Base-by-base conservation (phyloP, 2,329 filamentous ascomycete species). In the Scleromitrula shiraiana region DNA sequence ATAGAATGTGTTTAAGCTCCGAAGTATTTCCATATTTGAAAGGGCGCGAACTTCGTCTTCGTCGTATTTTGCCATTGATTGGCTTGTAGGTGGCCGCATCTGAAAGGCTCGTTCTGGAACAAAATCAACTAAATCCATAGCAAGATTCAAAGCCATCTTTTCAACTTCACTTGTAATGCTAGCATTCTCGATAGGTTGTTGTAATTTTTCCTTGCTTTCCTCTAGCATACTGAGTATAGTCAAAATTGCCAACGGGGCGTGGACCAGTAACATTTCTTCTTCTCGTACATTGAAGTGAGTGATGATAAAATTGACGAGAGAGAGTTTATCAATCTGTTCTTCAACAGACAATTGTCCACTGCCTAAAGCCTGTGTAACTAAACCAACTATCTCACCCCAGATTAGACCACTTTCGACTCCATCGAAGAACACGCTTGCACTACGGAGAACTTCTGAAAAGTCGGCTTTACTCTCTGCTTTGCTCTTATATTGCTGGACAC, bases 391-490 rank as follows among this genome's bases (percentile, higher is more conserved):
- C 62, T 95, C 88, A 40, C 84, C 82, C 72, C 94, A 98, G 39
- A 98, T 95, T 17, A 97, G 72, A 7, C 86, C 85, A 59, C 90
- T 95, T 67, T 98, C 93, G 32, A 97, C 91, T 5, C 91, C 91
- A 62, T 98, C 93, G 57, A 98, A 98, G 68, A 98, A 98, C 33
- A 93, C 84, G 62, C 86, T 95, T 5, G 91, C 93, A 63, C 91
- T 97, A 56, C 88, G 82, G 56, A 97, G 75, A 2, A 97, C 89
- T 65, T 98, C 93, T 12, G 80, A 75, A 52, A 93, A 88, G 50
- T 91, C 81, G 6, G 76, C 68, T 59, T 83, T 84, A n/a, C 75
- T 75, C 1, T 75, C 67, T 9, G 84, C 79, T 43, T 71, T 71
- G 22, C 71, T 69, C 65, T 89, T 83, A 68, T 89, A 97, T 38